phyloP scores from a whole-genome alignment of 163 green algal genomes.

The Scenedesmus sp. region DNA sequence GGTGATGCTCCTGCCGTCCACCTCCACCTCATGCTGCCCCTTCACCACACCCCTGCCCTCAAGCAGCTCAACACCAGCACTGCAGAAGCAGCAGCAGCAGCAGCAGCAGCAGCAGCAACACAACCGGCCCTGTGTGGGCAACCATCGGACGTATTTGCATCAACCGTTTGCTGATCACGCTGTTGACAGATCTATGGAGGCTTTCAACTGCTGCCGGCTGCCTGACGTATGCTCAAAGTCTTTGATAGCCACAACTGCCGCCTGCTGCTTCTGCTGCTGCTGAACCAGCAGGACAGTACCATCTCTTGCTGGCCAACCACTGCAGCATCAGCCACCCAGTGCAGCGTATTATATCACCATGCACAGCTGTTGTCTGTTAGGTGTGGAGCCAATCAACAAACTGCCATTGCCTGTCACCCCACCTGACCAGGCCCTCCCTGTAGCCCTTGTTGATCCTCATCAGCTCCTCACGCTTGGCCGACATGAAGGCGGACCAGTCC shows the following conservation, averaged over 20 bases:
- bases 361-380: too few species aligned
- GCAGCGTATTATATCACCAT: too few species aligned
- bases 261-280: too few species aligned
- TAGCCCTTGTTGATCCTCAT: constrained; percentile 88
- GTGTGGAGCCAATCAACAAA: too few species aligned
- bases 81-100: constrained; percentile 19
- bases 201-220: too few species aligned
- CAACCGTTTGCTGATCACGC: background rate
- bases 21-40: constrained; percentile 76
- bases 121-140: too few species aligned
- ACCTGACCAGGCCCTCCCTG: constrained; percentile 73
- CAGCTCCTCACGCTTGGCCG: constrained; percentile 90
- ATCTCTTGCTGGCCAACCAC: too few species aligned
- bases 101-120: background rate
- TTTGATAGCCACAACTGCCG: too few species aligned
- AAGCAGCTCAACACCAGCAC: constrained; percentile 62
- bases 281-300: too few species aligned
- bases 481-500: constrained; percentile 85
- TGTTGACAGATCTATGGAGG: background rate
- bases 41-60: constrained; percentile 75
- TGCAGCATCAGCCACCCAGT: too few species aligned
- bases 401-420: too few species aligned
- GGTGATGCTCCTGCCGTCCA: constrained; percentile 58
- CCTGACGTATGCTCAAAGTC: too few species aligned
- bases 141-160: background rate